Conservation (phyloP, 164 flowering plant species). For the Vitis amurensis region DNA sequence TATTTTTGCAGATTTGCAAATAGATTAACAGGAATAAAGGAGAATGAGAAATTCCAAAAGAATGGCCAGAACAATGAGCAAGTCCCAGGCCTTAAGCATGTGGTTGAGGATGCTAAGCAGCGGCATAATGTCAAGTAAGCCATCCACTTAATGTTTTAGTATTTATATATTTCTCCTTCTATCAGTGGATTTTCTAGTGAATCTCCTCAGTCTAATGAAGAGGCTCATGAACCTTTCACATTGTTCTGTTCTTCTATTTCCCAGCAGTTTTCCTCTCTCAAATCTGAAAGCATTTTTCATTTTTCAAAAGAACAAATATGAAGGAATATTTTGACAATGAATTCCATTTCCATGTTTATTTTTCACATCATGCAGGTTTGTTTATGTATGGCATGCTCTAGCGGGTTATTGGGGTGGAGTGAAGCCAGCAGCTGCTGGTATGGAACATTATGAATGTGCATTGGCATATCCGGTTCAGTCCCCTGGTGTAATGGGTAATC, state of each 20-base stretch:
- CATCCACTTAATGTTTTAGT: neutral
- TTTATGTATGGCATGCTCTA: slow-evolving; percentile 95
- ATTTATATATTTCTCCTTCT: too few species aligned
- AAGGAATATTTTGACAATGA: neutral
- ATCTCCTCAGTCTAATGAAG: too few species aligned
- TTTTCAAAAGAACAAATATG: too few species aligned
- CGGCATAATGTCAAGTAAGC: slow-evolving; percentile 78
- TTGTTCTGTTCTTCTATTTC: too few species aligned
- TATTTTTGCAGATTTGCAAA: slow-evolving; percentile 71
- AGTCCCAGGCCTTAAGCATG: slow-evolving; percentile 68
- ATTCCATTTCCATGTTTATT: neutral
- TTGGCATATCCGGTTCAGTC: slow-evolving; percentile 85
- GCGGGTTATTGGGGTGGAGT: slow-evolving; percentile 99
- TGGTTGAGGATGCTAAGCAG: slow-evolving; percentile 75
- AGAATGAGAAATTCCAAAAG: slow-evolving; percentile 85
- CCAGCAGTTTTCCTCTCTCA: too few species aligned
- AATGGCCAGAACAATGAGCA: slow-evolving; percentile 48
- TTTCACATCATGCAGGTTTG: slow-evolving; percentile 45
- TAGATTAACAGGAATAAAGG: slow-evolving; percentile 86
- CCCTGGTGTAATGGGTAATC: slow-evolving; percentile 85
- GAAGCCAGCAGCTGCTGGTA: slow-evolving; percentile 76
- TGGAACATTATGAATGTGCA: slow-evolving; percentile 82
- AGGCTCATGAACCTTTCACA: too few species aligned
- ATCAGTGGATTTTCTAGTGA: too few species aligned
- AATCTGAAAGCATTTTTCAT: too few species aligned